A percentile compares a stretch with the other conserved stretches of the same genome.
phyloP scores from a whole-genome alignment of 495 filamentous ascomycete species.

The Penicillium taxi region DNA sequence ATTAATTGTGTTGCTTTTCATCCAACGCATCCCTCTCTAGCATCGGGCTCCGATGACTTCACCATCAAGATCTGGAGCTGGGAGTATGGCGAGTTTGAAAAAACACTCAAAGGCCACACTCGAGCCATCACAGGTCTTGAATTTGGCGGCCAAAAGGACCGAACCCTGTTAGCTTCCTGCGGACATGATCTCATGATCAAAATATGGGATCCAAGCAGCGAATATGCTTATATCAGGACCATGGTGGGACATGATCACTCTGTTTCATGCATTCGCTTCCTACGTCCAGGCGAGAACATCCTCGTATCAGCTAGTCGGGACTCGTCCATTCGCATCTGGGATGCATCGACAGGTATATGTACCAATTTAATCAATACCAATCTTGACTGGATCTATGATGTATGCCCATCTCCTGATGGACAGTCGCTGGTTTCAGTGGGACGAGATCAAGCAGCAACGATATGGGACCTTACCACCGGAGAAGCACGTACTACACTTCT shows the following conservation, averaged over 20 bases:
- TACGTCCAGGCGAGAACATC: conserved; percentile 69
- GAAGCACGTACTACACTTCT: conserved; percentile 68
- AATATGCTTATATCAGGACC: conserved; percentile 86
- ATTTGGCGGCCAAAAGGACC: conserved; percentile 75
- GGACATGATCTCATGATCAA: conserved; percentile 86
- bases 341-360: conserved; percentile 6
- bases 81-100: conserved; percentile 85
- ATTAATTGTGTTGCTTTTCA: conserved; percentile 88
- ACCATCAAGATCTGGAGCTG: conserved; percentile 97
- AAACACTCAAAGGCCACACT: conserved; percentile 85
- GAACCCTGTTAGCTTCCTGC: conserved; percentile 81
- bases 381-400: conserved; percentile 69
- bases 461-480: conserved; percentile 64
- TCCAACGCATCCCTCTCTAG: conserved; percentile 77
- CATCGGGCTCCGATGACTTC: conserved; percentile 85
- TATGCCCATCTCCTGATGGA: conserved; percentile 74
- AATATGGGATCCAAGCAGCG: conserved; percentile 84
- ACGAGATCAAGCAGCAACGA: conserved; percentile 63
- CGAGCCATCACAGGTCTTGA: conserved; percentile 80
- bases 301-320: conserved; percentile 62
- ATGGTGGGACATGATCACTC: conserved; percentile 87
- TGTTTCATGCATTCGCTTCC: conserved; percentile 79
- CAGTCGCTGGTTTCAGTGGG: conserved; percentile 73
- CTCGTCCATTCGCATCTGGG: conserved; percentile 8
- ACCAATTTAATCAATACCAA: conserved; percentile 1